phyloP scores from a whole-genome alignment of 352 stramenopile genomes.

The Globisporangium echinulatum region DNA sequence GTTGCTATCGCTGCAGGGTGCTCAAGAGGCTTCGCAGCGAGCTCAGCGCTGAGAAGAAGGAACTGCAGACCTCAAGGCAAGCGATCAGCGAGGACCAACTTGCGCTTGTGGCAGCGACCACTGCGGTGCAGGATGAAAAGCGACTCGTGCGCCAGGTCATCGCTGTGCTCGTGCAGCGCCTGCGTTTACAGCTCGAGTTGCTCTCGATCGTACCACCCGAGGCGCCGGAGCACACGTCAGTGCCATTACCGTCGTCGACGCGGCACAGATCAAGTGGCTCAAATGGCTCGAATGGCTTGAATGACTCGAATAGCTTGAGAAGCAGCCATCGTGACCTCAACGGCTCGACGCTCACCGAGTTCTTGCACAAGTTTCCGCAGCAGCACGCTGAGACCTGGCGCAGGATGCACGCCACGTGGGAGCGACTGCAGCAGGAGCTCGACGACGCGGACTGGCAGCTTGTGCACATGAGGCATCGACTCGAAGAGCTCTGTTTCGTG shows the following conservation, averaged over 20 bases:
- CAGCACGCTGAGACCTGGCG: constrained; percentile 36
- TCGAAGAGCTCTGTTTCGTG: constrained; percentile 45
- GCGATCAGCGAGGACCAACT: constrained; percentile 16
- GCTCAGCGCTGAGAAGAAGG: constrained; percentile 21
- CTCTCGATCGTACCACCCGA: constrained; percentile 26
- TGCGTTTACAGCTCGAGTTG: constrained; percentile 40
- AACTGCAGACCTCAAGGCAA: constrained; percentile 22
- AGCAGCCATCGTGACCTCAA: neutral
- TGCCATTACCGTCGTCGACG: too few relatives aligned
- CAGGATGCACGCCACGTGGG: constrained; percentile 38
- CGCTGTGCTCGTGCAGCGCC: constrained; percentile 27
- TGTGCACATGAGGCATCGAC: constrained; percentile 39
- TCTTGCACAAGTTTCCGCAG: constrained; percentile 20
- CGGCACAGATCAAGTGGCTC: too few relatives aligned
- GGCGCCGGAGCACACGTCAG: too few relatives aligned
- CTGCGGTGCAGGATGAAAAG: constrained; percentile 32
- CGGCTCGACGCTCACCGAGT: constrained; percentile 12
- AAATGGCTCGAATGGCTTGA: neutral
- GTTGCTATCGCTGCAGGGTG: constrained; percentile 10
- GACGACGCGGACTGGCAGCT: constrained; percentile 64
- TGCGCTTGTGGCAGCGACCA: neutral
- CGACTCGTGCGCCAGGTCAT: constrained; percentile 40
- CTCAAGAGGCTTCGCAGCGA: constrained; percentile 40
- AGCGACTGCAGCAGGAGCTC: constrained; percentile 32
- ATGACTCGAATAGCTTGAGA: neutral